phyloP scores from a whole-genome alignment of 768 basidiomycete species.

The Pleurotus giganteus region DNA sequence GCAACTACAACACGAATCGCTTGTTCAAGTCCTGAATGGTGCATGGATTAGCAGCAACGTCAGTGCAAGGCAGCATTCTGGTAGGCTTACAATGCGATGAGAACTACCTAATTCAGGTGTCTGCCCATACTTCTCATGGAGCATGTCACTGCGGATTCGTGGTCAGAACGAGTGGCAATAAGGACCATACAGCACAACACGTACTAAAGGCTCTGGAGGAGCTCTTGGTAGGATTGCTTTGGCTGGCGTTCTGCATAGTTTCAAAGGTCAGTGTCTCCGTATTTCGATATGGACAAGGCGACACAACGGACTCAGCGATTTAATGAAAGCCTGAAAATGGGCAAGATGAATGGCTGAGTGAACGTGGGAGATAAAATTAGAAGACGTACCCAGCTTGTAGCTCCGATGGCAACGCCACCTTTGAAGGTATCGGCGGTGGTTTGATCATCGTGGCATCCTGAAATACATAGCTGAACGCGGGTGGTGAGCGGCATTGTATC shows the following conservation, averaged over 20 bases:
- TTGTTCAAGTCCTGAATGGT: too few species aligned
- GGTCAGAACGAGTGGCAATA: neutral
- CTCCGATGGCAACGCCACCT: constrained; percentile 66
- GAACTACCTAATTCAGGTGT: constrained; percentile 74
- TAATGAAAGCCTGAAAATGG: constrained; percentile 55
- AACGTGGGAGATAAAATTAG: neutral
- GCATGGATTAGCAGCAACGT: neutral
- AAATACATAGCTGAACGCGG: constrained; percentile 60
- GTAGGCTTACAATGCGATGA: constrained; percentile 53
- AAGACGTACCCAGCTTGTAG: constrained; percentile 73
- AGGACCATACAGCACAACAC: constrained; percentile 24
- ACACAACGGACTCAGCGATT: constrained; percentile 38
- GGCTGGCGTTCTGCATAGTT: constrained; percentile 40
- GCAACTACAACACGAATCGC: neutral
- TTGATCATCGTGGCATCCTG: constrained; percentile 69
- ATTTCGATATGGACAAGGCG: neutral
- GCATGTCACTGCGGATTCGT: constrained; percentile 39
- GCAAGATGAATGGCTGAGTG: neutral
- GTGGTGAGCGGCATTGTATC: neutral
- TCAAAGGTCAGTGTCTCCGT: neutral
- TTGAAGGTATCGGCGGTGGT: constrained; percentile 72
- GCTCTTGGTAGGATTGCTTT: constrained; percentile 61
- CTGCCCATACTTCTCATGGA: constrained; percentile 62
- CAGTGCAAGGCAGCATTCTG: neutral
- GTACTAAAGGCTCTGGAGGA: constrained; percentile 51